Evolutionary conservation across 2,329 filamentous ascomycete genomes (phyloP).

Genomic region (Tolypocladium ovalisporum): DNA sequence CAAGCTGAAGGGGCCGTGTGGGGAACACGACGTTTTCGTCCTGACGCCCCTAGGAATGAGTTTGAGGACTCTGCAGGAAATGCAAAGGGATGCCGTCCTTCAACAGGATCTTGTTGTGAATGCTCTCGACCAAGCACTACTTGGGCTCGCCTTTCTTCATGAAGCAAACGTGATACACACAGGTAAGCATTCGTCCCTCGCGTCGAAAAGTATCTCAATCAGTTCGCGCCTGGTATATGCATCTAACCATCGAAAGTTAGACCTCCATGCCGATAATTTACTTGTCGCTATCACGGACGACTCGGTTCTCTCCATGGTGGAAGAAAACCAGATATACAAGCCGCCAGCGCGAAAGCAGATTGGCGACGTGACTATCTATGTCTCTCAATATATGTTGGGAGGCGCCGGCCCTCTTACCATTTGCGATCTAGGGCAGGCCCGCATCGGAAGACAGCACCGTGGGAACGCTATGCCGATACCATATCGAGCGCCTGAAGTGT

Average conservation of each 20-base stretch:
- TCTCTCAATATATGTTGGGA: slow-evolving; percentile 20
- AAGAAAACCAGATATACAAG: slow-evolving; percentile 17
- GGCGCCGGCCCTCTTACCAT: slow-evolving; percentile 19
- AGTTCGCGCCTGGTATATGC: no score
- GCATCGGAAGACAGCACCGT: slow-evolving; percentile 13
- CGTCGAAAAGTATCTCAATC: no score
- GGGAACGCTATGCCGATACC: slow-evolving; percentile 16
- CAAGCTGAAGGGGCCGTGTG: slow-evolving; percentile 15
- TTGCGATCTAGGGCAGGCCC: slow-evolving; percentile 25
- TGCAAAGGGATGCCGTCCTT: slow-evolving; percentile 14
- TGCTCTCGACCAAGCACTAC: slow-evolving; percentile 11
- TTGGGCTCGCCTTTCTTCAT: slow-evolving; percentile 15
- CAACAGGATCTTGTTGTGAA: slow-evolving; percentile 12
- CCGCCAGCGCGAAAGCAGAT: slow-evolving; percentile 19
- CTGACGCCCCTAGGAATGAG: slow-evolving; percentile 26
- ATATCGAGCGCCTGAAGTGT: slow-evolving; percentile 25
- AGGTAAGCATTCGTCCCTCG: slow-evolving; percentile 6
- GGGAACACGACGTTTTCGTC: slow-evolving; percentile 21
- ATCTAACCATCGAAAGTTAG: slow-evolving; percentile 10
- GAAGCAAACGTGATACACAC: slow-evolving; percentile 15
- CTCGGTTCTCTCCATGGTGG: slow-evolving; percentile 16
- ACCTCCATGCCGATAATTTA: slow-evolving; percentile 24
- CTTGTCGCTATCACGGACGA: slow-evolving; percentile 20
- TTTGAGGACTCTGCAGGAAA: slow-evolving; percentile 20
- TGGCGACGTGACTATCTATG: slow-evolving; percentile 15